phyloP scores from a whole-genome alignment of 2,329 filamentous ascomycete genomes.

The Elsinoe arachidis region DNA sequence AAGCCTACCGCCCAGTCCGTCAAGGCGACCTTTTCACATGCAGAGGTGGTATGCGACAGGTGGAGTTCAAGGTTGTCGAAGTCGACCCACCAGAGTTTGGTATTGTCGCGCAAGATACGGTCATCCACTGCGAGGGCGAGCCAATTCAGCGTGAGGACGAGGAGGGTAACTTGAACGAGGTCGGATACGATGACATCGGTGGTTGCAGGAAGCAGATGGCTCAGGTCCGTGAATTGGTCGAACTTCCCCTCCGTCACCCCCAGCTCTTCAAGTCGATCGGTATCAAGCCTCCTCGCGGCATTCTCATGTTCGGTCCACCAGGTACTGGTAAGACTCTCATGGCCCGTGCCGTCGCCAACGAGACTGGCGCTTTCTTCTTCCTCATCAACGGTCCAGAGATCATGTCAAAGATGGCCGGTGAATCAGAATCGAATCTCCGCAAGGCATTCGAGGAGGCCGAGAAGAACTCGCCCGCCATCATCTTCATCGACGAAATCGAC shows the following conservation, averaged over 20 bases:
- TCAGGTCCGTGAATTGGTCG: conserved; percentile 96
- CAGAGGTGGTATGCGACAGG: conserved; percentile 95
- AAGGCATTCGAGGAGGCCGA: conserved; percentile 99
- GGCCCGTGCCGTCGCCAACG: conserved; percentile 97
- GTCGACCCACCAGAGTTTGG: conserved; percentile 97
- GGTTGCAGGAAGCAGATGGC: conserved; percentile 99
- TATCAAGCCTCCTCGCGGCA: conserved; percentile 98
- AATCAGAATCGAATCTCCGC: conserved; percentile 94
- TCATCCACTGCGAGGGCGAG: conserved; percentile 98
- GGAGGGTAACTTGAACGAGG: conserved; percentile 98
- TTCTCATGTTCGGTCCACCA: conserved; percentile 84
- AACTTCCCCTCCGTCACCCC: conserved; percentile 90
- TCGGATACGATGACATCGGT: conserved; percentile 98
- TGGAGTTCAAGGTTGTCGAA: conserved; percentile 99
- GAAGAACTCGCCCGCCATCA: conserved; percentile 98
- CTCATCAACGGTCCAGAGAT: conserved; percentile 98
- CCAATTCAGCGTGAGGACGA: conserved; percentile 96
- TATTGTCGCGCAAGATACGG: conserved; percentile 96
- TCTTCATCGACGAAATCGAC: conserved; percentile 99
- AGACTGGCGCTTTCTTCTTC: conserved; percentile 99
- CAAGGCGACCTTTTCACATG: conserved; percentile 98
- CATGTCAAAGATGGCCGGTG: conserved; percentile 99
- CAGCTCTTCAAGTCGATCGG: conserved; percentile 99
- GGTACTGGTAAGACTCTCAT: conserved; percentile 99
- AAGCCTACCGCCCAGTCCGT: conserved; percentile 93